These are phyloP conservation scores for Aspergillus puulaauensis DNA, from an alignment of 2,329 filamentous ascomycete species.

Conservation along the genomic window DNA sequence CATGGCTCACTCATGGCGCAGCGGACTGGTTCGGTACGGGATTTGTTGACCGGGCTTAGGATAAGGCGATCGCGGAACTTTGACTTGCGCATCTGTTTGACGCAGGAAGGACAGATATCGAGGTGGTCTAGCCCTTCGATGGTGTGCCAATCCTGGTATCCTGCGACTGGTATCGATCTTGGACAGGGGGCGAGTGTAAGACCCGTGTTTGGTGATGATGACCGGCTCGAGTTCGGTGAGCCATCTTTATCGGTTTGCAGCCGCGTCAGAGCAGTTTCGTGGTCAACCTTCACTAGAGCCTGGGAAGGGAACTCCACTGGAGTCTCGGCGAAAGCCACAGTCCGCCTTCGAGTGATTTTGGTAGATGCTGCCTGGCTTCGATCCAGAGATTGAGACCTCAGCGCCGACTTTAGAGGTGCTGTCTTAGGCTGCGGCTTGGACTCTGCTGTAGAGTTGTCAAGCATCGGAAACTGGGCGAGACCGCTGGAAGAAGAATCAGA, in stretches of 20 bases:
- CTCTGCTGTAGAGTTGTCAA: background rate
- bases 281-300: constrained; percentile 3
- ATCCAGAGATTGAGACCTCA: constrained; percentile 13
- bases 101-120: constrained; percentile 81
- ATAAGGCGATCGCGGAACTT: constrained; percentile 68
- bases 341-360: constrained; percentile 13
- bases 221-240: constrained; percentile 15
- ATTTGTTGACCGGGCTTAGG: constrained; percentile 55
- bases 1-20: constrained; percentile 83
- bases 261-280: constrained; percentile 8
- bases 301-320: constrained; percentile 11
- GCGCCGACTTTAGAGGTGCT: background rate
- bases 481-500: background rate
- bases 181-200: constrained; percentile 65
- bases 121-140: constrained; percentile 69
- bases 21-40: constrained; percentile 57
- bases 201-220: constrained; percentile 17
- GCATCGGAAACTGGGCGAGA: background rate
- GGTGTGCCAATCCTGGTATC: constrained; percentile 77
- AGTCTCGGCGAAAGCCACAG: constrained; percentile 20
- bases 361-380: constrained; percentile 6
- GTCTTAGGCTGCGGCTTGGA: background rate
- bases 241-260: constrained; percentile 11
- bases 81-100: constrained; percentile 67
- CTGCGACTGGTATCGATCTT: constrained; percentile 60